Evolutionary conservation across 257 asterid species (phyloP), one percentile per base, ranked within the genome.

Genomic region (Ilex aquifolium): DNA sequence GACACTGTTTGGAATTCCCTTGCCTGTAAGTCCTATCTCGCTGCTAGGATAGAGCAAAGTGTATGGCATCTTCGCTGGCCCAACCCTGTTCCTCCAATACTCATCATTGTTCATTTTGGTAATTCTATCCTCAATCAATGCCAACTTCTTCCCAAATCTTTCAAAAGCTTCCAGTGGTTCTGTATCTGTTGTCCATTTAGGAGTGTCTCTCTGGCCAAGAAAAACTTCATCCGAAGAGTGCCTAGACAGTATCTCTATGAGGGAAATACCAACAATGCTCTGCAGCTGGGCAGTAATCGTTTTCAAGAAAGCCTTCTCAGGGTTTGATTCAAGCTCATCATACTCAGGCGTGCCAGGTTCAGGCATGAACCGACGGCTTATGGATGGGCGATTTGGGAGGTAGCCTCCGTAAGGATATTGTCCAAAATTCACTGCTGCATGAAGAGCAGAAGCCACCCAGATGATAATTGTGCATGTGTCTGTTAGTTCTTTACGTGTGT

Each of bases 301-400:
- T 14, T 50, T 50, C 16, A 50, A 50, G 56, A 50, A 50, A 11
- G 16, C 16, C 16, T 50, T 50, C 56, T 50, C 56, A 50, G 56
- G 56, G 16, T 50, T 50, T n/a, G 56, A 50, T 14, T 50, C n/a
- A 50, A 50, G 56, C 56, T 50, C 56, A n/a, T 50, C 56, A n/a
- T 50, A 50, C 56, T 50, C 56, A 13, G 56, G 15, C 13, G 56
- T 50, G 14, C 56, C 56, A 4, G 8, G 56, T 50, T 50, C 56
- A 4, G 56, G 56, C 56, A 50, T 11, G 13, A 50, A 14, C 16
- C 56, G 13, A 14, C 56, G 56, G 56, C 56, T 50, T 14, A 50
- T 50, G 16, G 56, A 1, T n/a, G 56, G 56, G 21, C 56, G 56
- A 14, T 50, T 50, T 4, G 56, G 56, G 13, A 50, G 56, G 56